Percentiles rank a stretch among this genome's conserved stretches.
Conservation (phyloP, 345 rosid genomes). For the Arabidopsis thaliana region TAIR10.1 NC_003076.8:23565001-23565500, state of each 20-base stretch:
- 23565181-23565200: constrained; percentile 13
- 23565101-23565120: constrained; percentile 1
- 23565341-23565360: constrained; percentile 9
- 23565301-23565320: constrained; percentile 99
- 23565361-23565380: neutral
- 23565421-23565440: constrained; percentile 93
- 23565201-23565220: constrained; percentile 20
- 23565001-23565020: neutral
- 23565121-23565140: constrained; percentile 18
- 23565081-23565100: constrained; percentile 4
- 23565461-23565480: constrained; percentile 83
- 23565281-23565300: constrained; percentile 88
- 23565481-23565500: constrained; percentile 58
- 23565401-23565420: constrained; percentile 43
- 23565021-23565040: constrained; percentile 2
- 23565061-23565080: constrained; percentile 1
- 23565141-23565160: constrained; percentile 22
- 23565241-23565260: constrained; percentile 88
- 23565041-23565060: constrained; percentile 16
- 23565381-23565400: constrained; percentile 22
- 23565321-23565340: constrained; percentile 88
- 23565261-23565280: constrained; percentile 91
- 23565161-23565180: constrained; percentile 18
- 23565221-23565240: constrained; percentile 37
- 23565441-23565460: constrained; percentile 89